These are phyloP conservation scores for Raphanus raphanistrum DNA, from an alignment of 345 rosid genomes.

Conservation along the genomic window DNA sequence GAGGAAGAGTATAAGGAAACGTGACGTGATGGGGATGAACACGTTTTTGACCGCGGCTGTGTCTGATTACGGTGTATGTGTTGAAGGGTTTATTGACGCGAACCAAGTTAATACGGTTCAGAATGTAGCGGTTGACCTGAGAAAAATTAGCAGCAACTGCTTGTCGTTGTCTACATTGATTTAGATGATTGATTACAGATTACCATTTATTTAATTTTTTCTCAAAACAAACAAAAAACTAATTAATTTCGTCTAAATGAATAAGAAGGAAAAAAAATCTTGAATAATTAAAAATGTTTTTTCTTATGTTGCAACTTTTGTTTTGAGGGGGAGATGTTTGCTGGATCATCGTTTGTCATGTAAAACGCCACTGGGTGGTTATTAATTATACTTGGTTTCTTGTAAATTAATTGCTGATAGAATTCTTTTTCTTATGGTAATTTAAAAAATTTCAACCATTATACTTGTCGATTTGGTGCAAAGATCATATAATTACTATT, in stretches of 20 bases:
- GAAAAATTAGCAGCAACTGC: conserved; percentile 37
- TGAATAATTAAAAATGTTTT: neutral
- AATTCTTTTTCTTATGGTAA: neutral
- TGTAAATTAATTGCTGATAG: conserved; percentile 20
- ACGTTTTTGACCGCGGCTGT: conserved; percentile 26
- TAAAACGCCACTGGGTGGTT: conserved; percentile 35
- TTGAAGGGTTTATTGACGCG: conserved; percentile 31
- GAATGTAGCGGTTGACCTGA: conserved; percentile 26
- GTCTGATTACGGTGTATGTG: conserved; percentile 36
- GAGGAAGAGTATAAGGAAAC: conserved; percentile 35
- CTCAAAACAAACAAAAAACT: conserved; percentile 6
- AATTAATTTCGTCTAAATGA: neutral
- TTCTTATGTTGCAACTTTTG: conserved; percentile 11
- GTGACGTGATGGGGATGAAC: conserved; percentile 12
- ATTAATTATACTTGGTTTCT: conserved; percentile 9
- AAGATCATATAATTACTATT: neutral
- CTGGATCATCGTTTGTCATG: conserved; percentile 22
- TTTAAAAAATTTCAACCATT: neutral
- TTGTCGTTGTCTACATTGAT: conserved; percentile 38
- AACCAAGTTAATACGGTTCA: conserved; percentile 28
- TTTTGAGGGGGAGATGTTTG: neutral
- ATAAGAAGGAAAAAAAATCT: neutral
- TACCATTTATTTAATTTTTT: neutral
- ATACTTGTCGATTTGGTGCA: neutral
- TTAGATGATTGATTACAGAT: conserved; percentile 20